Evolutionary conservation across 257 asterid genomes (phyloP).

Genomic region (Prunella vulgaris): DNA sequence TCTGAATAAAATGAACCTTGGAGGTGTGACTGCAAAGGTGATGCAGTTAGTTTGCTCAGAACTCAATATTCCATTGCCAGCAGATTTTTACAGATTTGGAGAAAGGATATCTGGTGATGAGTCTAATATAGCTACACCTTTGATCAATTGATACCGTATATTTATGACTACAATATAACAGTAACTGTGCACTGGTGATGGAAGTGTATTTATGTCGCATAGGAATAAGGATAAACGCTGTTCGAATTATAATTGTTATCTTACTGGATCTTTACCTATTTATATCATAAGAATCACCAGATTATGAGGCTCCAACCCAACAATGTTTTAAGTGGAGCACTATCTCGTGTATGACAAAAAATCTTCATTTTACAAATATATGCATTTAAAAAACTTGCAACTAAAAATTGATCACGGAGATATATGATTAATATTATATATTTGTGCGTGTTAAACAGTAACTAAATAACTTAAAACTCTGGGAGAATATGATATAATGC

Average conservation of each 20-base stretch:
- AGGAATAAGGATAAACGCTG: neutral
- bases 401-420: too few species aligned
- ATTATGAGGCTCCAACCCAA: too few species aligned
- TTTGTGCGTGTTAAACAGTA: too few species aligned
- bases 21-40: constrained; percentile 75
- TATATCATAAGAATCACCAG: too few species aligned
- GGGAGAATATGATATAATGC: too few species aligned
- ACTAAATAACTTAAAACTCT: too few species aligned
- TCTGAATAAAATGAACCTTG: constrained; percentile 76
- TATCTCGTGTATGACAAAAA: too few species aligned
- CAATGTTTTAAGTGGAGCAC: too few species aligned
- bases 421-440: too few species aligned
- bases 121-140: constrained; percentile 40
- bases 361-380: too few species aligned
- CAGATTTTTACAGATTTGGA: constrained; percentile 46
- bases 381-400: too few species aligned
- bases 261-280: too few species aligned
- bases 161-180: neutral
- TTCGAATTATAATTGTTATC: neutral
- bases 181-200: neutral
- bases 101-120: constrained; percentile 45
- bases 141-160: constrained; percentile 52
- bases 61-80: constrained; percentile 73
- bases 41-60: constrained; percentile 81
- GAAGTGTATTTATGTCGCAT: neutral